Percentiles rank a stretch among this genome's conserved stretches.
These are phyloP conservation scores for Moesziomyces aphidis DNA, from an alignment of 1,284 basidiomycete genomes.

Conservation along the genomic window DNA sequence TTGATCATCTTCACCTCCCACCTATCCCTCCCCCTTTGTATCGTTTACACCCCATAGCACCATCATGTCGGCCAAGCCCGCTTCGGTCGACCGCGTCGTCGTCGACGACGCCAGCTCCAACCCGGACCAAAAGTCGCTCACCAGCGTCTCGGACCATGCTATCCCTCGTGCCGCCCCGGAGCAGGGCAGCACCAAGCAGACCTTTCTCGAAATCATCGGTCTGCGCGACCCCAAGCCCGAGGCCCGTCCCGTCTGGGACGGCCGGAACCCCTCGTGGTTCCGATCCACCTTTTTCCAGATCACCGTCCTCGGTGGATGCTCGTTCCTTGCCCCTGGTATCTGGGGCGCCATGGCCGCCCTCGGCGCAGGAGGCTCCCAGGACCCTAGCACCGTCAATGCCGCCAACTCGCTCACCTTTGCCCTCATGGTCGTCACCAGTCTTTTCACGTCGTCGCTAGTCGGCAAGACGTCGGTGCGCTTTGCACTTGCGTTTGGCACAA, in stretches of 20 bases:
- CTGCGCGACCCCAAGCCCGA: slow-evolving; percentile 41
- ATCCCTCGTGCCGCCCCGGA: neutral
- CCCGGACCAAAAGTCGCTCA: slow-evolving; percentile 29
- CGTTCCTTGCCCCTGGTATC: slow-evolving; percentile 67
- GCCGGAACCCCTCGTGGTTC: slow-evolving; percentile 43
- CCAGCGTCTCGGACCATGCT: slow-evolving; percentile 5
- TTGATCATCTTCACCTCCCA: no score
- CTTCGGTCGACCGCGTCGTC: slow-evolving; percentile 13
- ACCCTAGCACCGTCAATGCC: slow-evolving; percentile 65
- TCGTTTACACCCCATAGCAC: neutral
- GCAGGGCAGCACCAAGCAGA: slow-evolving; percentile 9
- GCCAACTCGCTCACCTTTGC: slow-evolving; percentile 68
- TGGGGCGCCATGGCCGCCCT: slow-evolving; percentile 66
- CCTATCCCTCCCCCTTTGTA: no score
- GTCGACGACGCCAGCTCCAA: slow-evolving; percentile 12
- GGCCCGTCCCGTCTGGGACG: slow-evolving; percentile 31
- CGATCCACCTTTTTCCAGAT: slow-evolving; percentile 57
- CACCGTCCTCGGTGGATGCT: slow-evolving; percentile 66
- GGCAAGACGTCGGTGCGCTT: slow-evolving; percentile 59
- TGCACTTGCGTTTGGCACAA: slow-evolving; percentile 61
- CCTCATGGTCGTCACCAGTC: slow-evolving; percentile 67
- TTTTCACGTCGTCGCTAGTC: slow-evolving; percentile 51
- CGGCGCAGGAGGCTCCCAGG: slow-evolving; percentile 65
- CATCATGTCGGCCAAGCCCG: neutral
- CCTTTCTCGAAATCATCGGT: slow-evolving; percentile 31